phyloP scores from a whole-genome alignment of 2,329 filamentous ascomycete genomes.

The Ophiostoma angusticollis region DNA sequence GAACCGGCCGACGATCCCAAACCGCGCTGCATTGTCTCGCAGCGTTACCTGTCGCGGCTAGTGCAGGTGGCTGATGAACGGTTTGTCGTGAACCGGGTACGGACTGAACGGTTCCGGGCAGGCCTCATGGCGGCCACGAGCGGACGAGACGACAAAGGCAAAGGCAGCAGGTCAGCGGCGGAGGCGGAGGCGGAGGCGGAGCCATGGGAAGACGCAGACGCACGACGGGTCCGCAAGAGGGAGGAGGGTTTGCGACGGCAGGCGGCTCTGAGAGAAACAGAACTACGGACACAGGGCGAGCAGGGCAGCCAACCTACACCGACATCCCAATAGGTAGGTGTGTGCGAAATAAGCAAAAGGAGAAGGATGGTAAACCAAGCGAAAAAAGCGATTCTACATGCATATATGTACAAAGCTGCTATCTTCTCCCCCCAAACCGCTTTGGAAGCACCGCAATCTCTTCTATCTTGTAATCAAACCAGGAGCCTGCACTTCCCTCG shows the following conservation, averaged over 20 bases:
- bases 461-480: too few species aligned
- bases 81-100: conserved; percentile 54
- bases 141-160: conserved; percentile 16
- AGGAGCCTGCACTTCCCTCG: too few species aligned
- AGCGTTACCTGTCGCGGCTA: conserved; percentile 54
- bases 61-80: conserved; percentile 60
- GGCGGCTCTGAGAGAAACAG: conserved; percentile 8
- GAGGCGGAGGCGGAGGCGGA: conserved; percentile 19
- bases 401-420: too few species aligned
- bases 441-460: too few species aligned
- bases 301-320: too few species aligned
- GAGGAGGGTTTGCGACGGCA: conserved; percentile 37
- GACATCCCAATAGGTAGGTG: too few species aligned
- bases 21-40: conserved; percentile 40
- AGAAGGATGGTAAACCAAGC: too few species aligned
- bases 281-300: not conserved
- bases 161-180: not conserved
- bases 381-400: too few species aligned
- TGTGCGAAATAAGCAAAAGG: too few species aligned
- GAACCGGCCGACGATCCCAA: not conserved
- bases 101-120: conserved; percentile 51
- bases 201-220: conserved; percentile 42
- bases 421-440: too few species aligned
- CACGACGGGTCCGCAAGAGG: conserved; percentile 41
- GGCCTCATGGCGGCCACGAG: conserved; percentile 30